These are phyloP conservation scores for Phaffia rhodozyma DNA, from an alignment of 1,284 basidiomycete species.

Conservation along the genomic window DNA sequence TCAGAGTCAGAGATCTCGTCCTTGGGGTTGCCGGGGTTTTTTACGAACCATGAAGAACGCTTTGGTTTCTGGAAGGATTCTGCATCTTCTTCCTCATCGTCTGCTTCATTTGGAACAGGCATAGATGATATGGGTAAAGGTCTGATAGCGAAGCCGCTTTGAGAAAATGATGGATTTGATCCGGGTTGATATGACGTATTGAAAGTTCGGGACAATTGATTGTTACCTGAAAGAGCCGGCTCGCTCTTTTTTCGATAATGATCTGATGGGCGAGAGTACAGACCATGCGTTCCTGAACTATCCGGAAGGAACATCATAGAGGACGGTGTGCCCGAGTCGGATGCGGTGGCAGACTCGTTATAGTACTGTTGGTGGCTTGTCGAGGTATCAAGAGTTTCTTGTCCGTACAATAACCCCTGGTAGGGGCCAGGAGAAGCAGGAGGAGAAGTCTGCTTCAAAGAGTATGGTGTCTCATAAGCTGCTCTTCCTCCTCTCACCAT, in stretches of 20 bases:
- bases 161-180: neutral
- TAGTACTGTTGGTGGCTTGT: neutral
- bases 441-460: neutral
- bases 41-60: constrained; percentile 14
- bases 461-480: constrained; percentile 24
- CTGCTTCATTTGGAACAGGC: constrained; percentile 1
- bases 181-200: neutral
- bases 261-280: neutral
- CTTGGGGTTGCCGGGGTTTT: neutral
- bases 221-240: constrained; percentile 12
- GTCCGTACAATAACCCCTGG: neutral
- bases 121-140: neutral
- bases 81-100: constrained; percentile 9
- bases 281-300: neutral
- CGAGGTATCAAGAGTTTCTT: neutral
- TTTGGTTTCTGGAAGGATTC: neutral
- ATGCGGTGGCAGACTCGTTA: neutral
- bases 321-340: neutral
- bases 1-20: constrained; percentile 6
- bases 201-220: neutral
- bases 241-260: constrained; percentile 10
- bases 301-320: neutral
- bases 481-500: constrained; percentile 32
- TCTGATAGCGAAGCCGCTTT: neutral
- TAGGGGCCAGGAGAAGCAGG: neutral